phyloP scores from a whole-genome alignment of 306 rosid genomes.

The Acmispon strigosus region DNA sequence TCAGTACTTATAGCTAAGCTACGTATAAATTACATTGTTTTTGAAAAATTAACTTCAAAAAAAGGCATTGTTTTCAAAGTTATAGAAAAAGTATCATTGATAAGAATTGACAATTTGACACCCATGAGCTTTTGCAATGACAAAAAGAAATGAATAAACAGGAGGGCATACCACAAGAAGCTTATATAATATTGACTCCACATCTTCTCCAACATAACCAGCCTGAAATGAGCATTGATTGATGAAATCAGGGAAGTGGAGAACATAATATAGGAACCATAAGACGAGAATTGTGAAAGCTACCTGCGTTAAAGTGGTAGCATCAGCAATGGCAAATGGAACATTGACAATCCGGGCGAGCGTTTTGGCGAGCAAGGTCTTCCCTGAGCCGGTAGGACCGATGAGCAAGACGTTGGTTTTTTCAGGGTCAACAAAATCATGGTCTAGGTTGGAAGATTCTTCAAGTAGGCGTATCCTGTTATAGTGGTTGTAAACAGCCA shows the following conservation, averaged over 20 bases:
- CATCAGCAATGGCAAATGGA: constrained; percentile 68
- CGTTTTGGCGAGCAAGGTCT: constrained; percentile 75
- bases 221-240: constrained; percentile 34
- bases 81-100: not conserved
- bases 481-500: constrained; percentile 76
- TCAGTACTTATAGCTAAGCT: not conserved
- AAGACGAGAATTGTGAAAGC: not conserved
- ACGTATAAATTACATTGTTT: not conserved
- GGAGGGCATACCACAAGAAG: constrained; percentile 44
- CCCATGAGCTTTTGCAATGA: not conserved
- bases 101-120: not conserved
- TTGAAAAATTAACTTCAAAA: too few relatives aligned
- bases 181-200: constrained; percentile 56
- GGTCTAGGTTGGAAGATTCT: not conserved
- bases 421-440: constrained; percentile 48
- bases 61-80: not conserved
- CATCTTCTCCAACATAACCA: constrained; percentile 77
- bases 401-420: constrained; percentile 61
- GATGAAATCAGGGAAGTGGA: not conserved
- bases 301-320: constrained; percentile 74
- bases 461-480: constrained; percentile 43
- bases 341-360: constrained; percentile 68
- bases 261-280: not conserved
- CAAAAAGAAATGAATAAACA: not conserved
- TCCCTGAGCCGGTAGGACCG: constrained; percentile 83